A percentile compares a stretch with the other conserved stretches of the same genome.
Evolutionary conservation across 1,284 basidiomycete genomes (phyloP).

Genomic region (Ceratobasidium sp.): DNA sequence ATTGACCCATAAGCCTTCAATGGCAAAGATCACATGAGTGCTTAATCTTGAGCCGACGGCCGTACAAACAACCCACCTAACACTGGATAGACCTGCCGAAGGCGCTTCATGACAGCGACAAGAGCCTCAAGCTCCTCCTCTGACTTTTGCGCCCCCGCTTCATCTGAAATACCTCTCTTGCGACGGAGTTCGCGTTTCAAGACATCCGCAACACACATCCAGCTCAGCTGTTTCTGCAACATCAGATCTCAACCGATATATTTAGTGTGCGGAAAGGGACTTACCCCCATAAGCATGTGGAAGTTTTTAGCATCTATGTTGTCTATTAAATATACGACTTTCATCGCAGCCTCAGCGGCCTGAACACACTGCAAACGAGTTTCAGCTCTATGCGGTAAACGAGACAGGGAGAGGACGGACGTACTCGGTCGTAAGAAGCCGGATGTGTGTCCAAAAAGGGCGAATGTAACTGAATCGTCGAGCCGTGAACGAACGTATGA

Average conservation of each 20-base stretch:
- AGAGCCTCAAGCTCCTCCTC: conserved; percentile 69
- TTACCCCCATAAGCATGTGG: conserved; percentile 45
- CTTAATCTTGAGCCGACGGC: neutral
- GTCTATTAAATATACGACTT: conserved; percentile 64
- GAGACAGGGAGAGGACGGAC: neutral
- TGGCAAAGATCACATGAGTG: conserved; percentile 3
- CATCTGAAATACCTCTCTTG: conserved; percentile 65
- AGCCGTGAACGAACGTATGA: conserved; percentile 72
- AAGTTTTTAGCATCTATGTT: conserved; percentile 52
- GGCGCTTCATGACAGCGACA: conserved; percentile 69
- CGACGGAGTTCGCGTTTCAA: conserved; percentile 67
- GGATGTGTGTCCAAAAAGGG: conserved; percentile 67
- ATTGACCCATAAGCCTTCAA: conserved; percentile 30
- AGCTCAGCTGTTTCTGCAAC: conserved; percentile 57
- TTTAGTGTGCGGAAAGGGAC: no score
- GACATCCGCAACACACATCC: conserved; percentile 72
- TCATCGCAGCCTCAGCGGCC: conserved; percentile 63
- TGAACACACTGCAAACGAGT: conserved; percentile 62
- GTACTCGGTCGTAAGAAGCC: conserved; percentile 61
- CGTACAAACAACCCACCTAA: conserved; percentile 11
- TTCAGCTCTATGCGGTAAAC: no score
- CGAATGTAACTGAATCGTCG: conserved; percentile 73
- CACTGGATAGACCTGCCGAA: conserved; percentile 50
- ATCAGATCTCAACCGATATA: no score
- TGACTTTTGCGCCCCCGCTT: conserved; percentile 58